phyloP scores from a whole-genome alignment of 352 stramenopile genomes.

The Phytopythium chamaehyphon region DNA sequence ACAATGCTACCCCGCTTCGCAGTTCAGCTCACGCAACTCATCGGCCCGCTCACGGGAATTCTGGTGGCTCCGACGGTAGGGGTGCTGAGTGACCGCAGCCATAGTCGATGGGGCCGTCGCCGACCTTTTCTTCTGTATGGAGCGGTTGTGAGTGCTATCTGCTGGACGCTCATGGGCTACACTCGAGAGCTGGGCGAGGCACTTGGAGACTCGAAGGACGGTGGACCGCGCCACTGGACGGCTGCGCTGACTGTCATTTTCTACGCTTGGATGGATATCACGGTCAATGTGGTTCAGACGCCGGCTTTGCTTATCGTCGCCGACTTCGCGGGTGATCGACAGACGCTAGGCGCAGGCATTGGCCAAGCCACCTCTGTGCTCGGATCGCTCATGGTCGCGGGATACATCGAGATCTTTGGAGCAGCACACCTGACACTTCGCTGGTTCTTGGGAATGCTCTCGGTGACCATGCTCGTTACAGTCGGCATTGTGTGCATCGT shows the following conservation, averaged over 20 bases:
- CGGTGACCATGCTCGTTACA: constrained; percentile 51
- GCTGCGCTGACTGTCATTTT: constrained; percentile 60
- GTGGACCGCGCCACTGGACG: constrained; percentile 36
- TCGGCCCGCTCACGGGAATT: constrained; percentile 66
- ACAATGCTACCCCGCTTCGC: constrained; percentile 60
- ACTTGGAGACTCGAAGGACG: constrained; percentile 44
- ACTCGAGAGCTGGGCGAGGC: constrained; percentile 55
- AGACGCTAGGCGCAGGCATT: constrained; percentile 59
- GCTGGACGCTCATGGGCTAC: constrained; percentile 71
- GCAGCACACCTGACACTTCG: constrained; percentile 57
- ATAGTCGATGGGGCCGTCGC: constrained; percentile 50
- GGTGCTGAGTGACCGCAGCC: constrained; percentile 60
- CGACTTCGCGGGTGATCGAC: constrained; percentile 68
- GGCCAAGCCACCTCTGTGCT: constrained; percentile 60
- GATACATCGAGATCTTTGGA: constrained; percentile 71
- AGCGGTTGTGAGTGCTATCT: constrained; percentile 53
- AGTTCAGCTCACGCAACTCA: constrained; percentile 74
- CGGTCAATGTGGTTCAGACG: constrained; percentile 74
- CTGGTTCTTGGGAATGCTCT: constrained; percentile 73
- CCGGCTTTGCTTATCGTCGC: constrained; percentile 66
- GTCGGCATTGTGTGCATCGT: constrained; percentile 52
- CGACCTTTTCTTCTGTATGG: constrained; percentile 61
- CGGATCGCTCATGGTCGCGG: constrained; percentile 57
- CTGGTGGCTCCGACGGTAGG: constrained; percentile 64
- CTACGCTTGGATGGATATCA: constrained; percentile 85